phyloP scores from a whole-genome alignment of 225 moss, liverwort and hornwort species.

The Sphagnum contortum region DNA sequence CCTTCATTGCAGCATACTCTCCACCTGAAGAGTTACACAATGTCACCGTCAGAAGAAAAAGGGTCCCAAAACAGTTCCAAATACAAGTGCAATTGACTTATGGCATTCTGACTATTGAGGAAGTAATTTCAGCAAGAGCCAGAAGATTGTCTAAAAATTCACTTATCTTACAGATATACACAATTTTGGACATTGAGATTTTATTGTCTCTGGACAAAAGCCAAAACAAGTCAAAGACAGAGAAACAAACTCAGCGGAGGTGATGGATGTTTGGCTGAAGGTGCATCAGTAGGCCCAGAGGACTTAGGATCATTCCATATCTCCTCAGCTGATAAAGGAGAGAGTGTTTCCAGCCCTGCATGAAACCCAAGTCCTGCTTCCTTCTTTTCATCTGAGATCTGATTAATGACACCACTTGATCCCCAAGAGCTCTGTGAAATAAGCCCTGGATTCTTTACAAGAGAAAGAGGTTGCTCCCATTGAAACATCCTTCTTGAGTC shows the following conservation, averaged over 20 bases:
- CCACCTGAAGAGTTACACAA: neutral
- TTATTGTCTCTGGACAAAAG: no score
- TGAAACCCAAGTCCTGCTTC: conserved; percentile 4
- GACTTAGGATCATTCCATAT: conserved; percentile 44
- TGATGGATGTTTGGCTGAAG: neutral
- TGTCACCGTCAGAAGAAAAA: neutral
- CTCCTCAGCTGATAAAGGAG: conserved; percentile 31
- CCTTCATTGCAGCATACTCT: conserved; percentile 16
- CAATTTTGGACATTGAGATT: no score
- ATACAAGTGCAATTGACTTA: neutral
- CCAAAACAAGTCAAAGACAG: no score
- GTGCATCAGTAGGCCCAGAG: conserved; percentile 21
- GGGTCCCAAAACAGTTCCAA: neutral
- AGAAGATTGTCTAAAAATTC: no score
- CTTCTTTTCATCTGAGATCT: neutral
- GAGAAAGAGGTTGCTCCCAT: neutral
- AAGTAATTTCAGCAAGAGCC: neutral
- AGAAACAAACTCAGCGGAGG: no score
- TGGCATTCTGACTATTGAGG: neutral
- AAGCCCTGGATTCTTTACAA: neutral
- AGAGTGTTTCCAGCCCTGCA: conserved; percentile 38
- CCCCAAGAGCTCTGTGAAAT: conserved; percentile 4
- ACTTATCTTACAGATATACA: no score
- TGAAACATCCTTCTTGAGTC: conserved; percentile 11
- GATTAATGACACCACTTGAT: neutral